A percentile compares a stretch with the other conserved stretches of the same genome.
Conservation (phyloP, 768 basidiomycete genomes). For the Termitomyces sp. region DNA sequence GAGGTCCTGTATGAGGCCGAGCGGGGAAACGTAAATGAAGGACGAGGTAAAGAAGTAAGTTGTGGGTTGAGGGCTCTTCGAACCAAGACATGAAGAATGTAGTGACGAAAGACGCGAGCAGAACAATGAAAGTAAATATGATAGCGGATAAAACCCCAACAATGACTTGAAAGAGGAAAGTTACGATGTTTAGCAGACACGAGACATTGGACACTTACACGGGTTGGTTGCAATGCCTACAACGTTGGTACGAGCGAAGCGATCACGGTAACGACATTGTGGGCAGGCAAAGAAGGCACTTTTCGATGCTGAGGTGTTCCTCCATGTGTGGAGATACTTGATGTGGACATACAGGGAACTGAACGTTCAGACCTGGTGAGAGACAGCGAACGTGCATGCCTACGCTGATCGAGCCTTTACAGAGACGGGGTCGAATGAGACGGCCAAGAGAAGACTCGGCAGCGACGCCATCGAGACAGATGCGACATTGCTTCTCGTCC, state of each 20-base stretch:
- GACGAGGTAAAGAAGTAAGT: conserved; percentile 34
- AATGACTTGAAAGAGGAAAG: conserved; percentile 39
- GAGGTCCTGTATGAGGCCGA: conserved; percentile 54
- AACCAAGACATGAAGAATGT: conserved; percentile 59
- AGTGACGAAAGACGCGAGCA: conserved; percentile 65
- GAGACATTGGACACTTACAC: conserved; percentile 30
- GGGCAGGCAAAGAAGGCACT: conserved; percentile 76
- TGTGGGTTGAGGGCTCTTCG: conserved; percentile 42
- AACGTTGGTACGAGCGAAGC: conserved; percentile 65
- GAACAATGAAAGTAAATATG: conserved; percentile 59
- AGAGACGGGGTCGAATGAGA: conserved; percentile 77
- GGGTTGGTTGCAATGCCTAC: conserved; percentile 76
- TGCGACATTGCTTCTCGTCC: conserved; percentile 71
- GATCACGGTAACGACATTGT: conserved; percentile 74
- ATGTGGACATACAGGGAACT: conserved; percentile 66
- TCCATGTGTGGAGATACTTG: conserved; percentile 72
- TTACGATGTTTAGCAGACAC: neutral
- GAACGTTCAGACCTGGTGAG: conserved; percentile 8
- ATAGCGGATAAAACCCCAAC: conserved; percentile 55
- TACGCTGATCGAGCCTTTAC: conserved; percentile 72
- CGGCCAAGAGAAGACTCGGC: conserved; percentile 60
- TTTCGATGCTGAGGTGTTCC: conserved; percentile 52
- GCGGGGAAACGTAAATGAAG: conserved; percentile 41
- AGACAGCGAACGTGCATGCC: conserved; percentile 11
- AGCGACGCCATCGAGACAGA: conserved; percentile 69